A percentile compares a stretch with the other conserved stretches of the same genome.
These are phyloP conservation scores for Pulveroboletus sp. DNA, from an alignment of 768 basidiomycete genomes.

Conservation along the genomic window DNA sequence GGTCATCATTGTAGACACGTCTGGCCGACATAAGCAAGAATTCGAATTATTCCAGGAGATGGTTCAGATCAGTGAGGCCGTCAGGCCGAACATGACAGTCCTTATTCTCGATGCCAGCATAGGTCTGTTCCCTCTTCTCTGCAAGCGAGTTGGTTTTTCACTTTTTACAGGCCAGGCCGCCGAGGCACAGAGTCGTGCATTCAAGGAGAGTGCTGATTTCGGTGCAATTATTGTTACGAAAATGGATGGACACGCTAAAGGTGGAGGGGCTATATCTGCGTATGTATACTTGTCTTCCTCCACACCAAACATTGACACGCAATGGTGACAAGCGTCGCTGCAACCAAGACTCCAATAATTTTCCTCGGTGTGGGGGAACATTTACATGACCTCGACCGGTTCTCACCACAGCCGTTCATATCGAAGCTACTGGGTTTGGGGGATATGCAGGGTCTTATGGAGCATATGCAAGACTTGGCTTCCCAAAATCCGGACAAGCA, in stretches of 20 bases:
- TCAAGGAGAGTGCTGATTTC: slow-evolving; percentile 97
- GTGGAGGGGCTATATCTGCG: slow-evolving; percentile 99
- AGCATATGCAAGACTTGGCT: slow-evolving; percentile 97
- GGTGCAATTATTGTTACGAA: slow-evolving; percentile 99
- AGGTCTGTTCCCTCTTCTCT: slow-evolving; percentile 40
- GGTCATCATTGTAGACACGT: slow-evolving; percentile 98
- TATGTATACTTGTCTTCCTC: slow-evolving; percentile 40
- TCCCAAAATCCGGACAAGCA: slow-evolving; percentile 94
- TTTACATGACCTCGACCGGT: slow-evolving; percentile 93
- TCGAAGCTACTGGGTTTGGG: slow-evolving; percentile 95
- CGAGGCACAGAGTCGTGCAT: slow-evolving; percentile 92
- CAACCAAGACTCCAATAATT: slow-evolving; percentile 96
- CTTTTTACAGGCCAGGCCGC: slow-evolving; percentile 81
- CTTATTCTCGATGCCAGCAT: slow-evolving; percentile 97
- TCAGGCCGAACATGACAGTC: slow-evolving; percentile 95
- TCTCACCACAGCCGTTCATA: slow-evolving; percentile 95
- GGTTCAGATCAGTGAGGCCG: slow-evolving; percentile 93
- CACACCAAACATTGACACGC: slow-evolving; percentile 4
- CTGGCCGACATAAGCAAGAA: slow-evolving; percentile 96
- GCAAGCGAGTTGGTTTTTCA: background rate
- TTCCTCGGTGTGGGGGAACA: slow-evolving; percentile 99
- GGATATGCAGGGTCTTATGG: slow-evolving; percentile 95
- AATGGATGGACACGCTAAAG: slow-evolving; percentile 99
- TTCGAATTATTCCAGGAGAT: slow-evolving; percentile 96
- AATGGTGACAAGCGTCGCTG: slow-evolving; percentile 73